Evolutionary conservation across 108 stramenopile species (phyloP).

Genomic region (Schizochytrium sp.): DNA sequence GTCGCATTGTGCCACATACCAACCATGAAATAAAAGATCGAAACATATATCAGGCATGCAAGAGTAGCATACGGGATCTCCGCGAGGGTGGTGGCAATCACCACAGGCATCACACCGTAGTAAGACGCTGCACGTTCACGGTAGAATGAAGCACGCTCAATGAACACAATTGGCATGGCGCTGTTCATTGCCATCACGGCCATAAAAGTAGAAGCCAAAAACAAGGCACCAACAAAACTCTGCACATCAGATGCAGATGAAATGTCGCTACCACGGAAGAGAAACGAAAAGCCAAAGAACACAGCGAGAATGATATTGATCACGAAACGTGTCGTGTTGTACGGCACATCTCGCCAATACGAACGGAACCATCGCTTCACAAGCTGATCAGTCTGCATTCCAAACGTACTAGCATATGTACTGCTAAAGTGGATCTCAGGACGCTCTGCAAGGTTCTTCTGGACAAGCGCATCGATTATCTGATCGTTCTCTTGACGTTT

Average conservation of each 20-base stretch:
- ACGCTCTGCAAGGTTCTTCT: constrained; percentile 61
- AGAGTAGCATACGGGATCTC: constrained; percentile 21
- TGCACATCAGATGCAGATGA: not conserved
- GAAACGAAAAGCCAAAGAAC: constrained; percentile 70
- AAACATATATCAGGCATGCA: not conserved
- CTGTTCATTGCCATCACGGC: constrained; percentile 70
- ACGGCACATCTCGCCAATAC: constrained; percentile 76
- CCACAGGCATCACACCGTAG: constrained; percentile 12
- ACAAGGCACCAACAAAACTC: not conserved
- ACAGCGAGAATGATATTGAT: constrained; percentile 66
- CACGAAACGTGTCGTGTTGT: constrained; percentile 70
- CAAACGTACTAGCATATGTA: constrained; percentile 61
- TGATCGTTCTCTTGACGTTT: not conserved
- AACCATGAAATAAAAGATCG: constrained; percentile 56
- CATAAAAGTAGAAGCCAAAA: constrained; percentile 55
- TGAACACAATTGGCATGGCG: constrained; percentile 72
- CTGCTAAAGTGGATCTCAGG: constrained; percentile 56
- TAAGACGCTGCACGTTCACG: constrained; percentile 75
- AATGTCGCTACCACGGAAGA: not conserved
- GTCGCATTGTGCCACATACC: constrained; percentile 13
- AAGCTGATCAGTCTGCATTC: constrained; percentile 38
- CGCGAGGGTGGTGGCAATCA: not conserved
- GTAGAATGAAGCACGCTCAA: constrained; percentile 75
- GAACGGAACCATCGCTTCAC: not conserved
- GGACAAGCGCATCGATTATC: constrained; percentile 29